These are phyloP conservation scores for Whalleya microplaca DNA, from an alignment of 2,329 filamentous ascomycete genomes.

Conservation along the genomic window DNA sequence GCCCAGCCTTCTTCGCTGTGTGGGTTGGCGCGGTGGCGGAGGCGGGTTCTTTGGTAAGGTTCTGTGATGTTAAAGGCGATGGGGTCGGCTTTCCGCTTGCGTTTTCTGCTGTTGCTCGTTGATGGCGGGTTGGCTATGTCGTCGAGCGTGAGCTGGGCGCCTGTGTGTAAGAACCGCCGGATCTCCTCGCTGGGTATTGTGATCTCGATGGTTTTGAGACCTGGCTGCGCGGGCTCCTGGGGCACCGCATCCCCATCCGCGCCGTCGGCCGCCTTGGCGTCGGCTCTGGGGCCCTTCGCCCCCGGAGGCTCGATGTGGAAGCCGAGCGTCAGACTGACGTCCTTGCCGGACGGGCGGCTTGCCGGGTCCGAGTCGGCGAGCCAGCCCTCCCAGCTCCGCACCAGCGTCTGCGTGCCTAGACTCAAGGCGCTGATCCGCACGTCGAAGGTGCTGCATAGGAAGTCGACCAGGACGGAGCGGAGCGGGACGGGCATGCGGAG, in stretches of 20 bases:
- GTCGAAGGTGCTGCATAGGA: slow-evolving; percentile 58
- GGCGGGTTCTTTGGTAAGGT: no score
- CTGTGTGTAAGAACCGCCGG: slow-evolving; percentile 48
- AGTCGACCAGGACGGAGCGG: slow-evolving; percentile 53
- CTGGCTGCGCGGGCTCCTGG: slow-evolving; percentile 24
- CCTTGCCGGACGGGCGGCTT: slow-evolving; percentile 43
- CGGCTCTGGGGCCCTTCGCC: background rate
- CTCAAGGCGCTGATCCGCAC: slow-evolving; percentile 56
- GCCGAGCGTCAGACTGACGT: slow-evolving; percentile 55
- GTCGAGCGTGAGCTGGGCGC: slow-evolving; percentile 28
- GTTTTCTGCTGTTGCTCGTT: slow-evolving; percentile 39
- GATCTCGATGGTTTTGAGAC: slow-evolving; percentile 54
- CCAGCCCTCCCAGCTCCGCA: slow-evolving; percentile 57
- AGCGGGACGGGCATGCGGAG: slow-evolving; percentile 59
- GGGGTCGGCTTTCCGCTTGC: slow-evolving; percentile 48
- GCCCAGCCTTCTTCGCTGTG: slow-evolving; percentile 57
- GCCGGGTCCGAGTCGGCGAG: slow-evolving; percentile 44
- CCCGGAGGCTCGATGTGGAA: slow-evolving; percentile 48
- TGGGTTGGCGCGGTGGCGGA: no score
- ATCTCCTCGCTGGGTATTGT: slow-evolving; percentile 54
- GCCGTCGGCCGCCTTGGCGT: background rate
- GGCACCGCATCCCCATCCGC: slow-evolving; percentile 4
- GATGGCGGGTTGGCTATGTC: slow-evolving; percentile 3
- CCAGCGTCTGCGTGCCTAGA: slow-evolving; percentile 54
- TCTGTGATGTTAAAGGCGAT: no score